Percentiles rank a stretch among this genome's conserved stretches.
phyloP scores from a whole-genome alignment of 2,329 filamentous ascomycete species.

The Penicillium sp. region DNA sequence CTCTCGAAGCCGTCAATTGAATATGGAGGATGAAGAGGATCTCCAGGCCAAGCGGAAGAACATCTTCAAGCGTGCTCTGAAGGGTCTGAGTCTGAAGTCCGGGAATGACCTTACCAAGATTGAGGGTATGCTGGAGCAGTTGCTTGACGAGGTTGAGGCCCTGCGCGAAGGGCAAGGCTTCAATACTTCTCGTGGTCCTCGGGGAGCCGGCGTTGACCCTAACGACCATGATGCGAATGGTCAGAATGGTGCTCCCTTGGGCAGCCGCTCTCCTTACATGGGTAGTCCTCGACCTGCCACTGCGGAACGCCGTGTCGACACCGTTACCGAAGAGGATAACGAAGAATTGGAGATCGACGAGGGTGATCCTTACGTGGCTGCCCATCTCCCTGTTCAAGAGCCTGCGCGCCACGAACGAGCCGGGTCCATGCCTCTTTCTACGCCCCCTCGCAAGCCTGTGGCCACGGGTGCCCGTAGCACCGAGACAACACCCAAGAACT shows the following conservation, averaged over 20 bases:
- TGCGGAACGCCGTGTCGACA: conserved; percentile 83
- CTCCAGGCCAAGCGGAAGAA: conserved; percentile 81
- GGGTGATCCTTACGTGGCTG: conserved; percentile 57
- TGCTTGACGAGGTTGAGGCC: conserved; percentile 89
- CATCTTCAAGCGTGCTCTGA: conserved; percentile 91
- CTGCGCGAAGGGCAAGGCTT: conserved; percentile 66
- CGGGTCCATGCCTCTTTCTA: conserved; percentile 53
- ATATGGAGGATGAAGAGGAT: conserved; percentile 62
- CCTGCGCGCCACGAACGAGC: conserved; percentile 48
- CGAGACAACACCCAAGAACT: conserved; percentile 74
- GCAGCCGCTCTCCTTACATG: conserved; percentile 75
- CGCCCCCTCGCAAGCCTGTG: conserved; percentile 51
- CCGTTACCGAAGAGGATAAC: conserved; percentile 82
- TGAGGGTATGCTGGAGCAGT: conserved; percentile 88
- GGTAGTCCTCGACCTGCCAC: conserved; percentile 61
- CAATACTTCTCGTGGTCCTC: conserved; percentile 33
- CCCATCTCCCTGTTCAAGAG: conserved; percentile 66
- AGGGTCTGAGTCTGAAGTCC: conserved; percentile 85
- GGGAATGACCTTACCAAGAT: conserved; percentile 87
- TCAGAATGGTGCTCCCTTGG: conserved; percentile 75
- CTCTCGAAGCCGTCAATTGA: conserved; percentile 61
- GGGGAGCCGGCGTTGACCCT: conserved; percentile 66
- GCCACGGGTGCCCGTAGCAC: conserved; percentile 64
- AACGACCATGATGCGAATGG: conserved; percentile 84
- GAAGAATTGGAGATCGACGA: conserved; percentile 65